These are phyloP conservation scores for Ophiostoma australiae DNA, from an alignment of 2,329 filamentous ascomycete genomes.

Conservation along the genomic window DNA sequence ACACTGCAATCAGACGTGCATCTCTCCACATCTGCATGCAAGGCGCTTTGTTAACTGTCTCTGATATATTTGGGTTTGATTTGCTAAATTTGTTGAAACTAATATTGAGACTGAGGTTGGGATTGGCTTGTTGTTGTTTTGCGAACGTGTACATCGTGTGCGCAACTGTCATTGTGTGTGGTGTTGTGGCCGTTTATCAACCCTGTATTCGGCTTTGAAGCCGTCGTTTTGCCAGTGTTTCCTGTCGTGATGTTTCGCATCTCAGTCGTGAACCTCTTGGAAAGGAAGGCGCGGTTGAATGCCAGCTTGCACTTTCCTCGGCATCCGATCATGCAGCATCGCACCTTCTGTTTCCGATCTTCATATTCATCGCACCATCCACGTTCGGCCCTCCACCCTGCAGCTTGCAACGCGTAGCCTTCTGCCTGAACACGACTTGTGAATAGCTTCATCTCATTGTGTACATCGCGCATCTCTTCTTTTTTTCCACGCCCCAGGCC, in stretches of 20 bases:
- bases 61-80: background rate
- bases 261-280: background rate
- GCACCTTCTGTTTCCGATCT: background rate
- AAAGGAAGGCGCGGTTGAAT: background rate
- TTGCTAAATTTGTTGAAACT: background rate
- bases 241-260: background rate
- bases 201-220: background rate
- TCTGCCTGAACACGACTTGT: background rate
- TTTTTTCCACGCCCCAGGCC: background rate
- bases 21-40: slow-evolving; percentile 6
- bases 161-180: background rate
- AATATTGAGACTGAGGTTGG: background rate
- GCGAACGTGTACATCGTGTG: background rate
- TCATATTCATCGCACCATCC: background rate
- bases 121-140: background rate
- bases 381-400: background rate
- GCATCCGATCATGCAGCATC: background rate
- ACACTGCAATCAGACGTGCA: slow-evolving; percentile 8
- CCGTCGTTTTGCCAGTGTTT: background rate
- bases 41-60: slow-evolving; percentile 5
- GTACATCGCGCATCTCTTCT: background rate
- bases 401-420: background rate
- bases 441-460: background rate
- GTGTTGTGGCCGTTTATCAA: background rate
- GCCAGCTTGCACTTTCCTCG: background rate